phyloP scores from a whole-genome alignment of 2,329 filamentous ascomycete genomes.

The Fonsecaea pedrosoi region DNA sequence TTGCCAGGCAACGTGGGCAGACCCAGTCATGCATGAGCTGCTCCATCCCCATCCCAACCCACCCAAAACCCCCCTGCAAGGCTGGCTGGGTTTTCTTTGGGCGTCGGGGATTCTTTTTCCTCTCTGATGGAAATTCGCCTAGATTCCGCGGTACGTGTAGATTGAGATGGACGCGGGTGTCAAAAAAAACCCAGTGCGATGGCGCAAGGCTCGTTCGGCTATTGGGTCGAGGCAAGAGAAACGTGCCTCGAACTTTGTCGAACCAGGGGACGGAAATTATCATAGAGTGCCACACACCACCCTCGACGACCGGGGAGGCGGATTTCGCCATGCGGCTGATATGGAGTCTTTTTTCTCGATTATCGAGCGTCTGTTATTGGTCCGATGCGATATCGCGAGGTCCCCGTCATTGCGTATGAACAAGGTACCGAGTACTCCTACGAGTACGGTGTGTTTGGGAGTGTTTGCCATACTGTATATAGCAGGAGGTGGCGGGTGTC shows the following conservation, averaged over 20 bases:
- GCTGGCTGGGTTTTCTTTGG: slow-evolving; percentile 6
- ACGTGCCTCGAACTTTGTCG: neutral
- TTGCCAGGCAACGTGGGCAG: neutral
- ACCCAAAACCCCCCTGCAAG: slow-evolving; percentile 3
- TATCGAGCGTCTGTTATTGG: slow-evolving; percentile 11
- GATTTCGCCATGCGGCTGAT: slow-evolving; percentile 7
- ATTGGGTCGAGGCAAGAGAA: slow-evolving; percentile 7
- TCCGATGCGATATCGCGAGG: neutral
- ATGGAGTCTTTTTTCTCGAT: slow-evolving; percentile 6
- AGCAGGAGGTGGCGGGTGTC: slow-evolving; percentile 5
- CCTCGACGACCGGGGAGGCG: neutral
- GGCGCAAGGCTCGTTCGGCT: slow-evolving; percentile 4
- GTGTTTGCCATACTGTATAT: neutral
- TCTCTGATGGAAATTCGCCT: neutral
- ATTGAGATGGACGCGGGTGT: neutral
- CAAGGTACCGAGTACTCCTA: neutral
- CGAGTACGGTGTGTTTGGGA: neutral
- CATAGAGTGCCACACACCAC: neutral
- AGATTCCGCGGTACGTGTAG: neutral
- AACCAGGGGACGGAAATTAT: slow-evolving; percentile 15
- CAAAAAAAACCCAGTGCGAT: neutral
- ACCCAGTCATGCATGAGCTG: neutral
- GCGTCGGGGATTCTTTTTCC: too few relatives aligned
- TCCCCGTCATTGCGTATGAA: neutral
- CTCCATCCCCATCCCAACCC: neutral